A percentile compares a stretch with the other conserved stretches of the same genome.
phyloP scores from a whole-genome alignment of 345 rosid species.

The Rhodomyrtus tomentosa region DNA sequence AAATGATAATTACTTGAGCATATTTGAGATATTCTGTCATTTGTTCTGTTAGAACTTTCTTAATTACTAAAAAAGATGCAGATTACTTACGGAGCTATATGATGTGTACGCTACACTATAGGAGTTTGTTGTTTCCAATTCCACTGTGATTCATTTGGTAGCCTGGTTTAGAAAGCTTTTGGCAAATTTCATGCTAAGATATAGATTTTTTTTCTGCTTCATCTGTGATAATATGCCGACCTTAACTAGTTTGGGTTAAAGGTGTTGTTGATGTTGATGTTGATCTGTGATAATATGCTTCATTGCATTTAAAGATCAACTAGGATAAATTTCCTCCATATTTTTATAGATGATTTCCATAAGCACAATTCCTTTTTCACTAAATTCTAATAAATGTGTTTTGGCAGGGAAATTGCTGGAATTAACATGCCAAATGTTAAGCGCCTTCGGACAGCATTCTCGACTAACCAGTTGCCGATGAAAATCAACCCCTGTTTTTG shows the following conservation, averaged over 20 bases:
- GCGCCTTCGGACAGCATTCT: constrained; percentile 26
- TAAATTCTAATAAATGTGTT: neutral
- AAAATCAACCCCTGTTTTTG: neutral
- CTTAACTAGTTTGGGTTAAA: too few relatives aligned
- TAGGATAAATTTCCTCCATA: neutral
- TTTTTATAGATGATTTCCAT: neutral
- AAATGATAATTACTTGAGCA: neutral
- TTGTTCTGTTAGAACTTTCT: neutral
- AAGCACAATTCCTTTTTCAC: neutral
- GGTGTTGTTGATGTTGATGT: too few relatives aligned
- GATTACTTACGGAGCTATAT: neutral
- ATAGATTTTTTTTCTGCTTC: neutral
- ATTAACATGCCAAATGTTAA: constrained; percentile 25
- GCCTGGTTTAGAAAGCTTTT: neutral
- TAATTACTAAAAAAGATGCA: neutral
- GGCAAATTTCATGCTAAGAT: neutral
- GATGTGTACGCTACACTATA: neutral
- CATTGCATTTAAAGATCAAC: neutral
- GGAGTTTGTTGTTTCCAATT: neutral
- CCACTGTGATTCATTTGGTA: neutral
- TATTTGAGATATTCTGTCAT: neutral
- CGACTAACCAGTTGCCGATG: constrained; percentile 10
- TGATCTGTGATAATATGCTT: neutral
- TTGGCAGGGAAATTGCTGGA: constrained; percentile 42
- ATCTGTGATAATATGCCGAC: neutral